Percentiles rank a stretch among this genome's conserved stretches.
Conservation (phyloP, 495 filamentous ascomycete species). For the Cudoniella acicularis region DNA sequence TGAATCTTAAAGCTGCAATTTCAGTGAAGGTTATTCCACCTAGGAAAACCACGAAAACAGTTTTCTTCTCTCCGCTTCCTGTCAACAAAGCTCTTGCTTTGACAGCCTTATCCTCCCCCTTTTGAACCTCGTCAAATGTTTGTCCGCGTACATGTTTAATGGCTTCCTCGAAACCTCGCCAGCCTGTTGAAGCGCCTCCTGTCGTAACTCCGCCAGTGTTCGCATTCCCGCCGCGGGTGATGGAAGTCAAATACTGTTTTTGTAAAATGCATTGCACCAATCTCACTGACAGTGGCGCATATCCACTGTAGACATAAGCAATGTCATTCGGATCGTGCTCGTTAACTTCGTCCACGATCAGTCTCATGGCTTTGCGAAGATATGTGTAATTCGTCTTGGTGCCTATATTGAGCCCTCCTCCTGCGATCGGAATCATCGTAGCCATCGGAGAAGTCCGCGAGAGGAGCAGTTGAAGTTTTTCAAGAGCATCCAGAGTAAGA, state of each 20-base stretch:
- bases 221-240: conserved; percentile 52
- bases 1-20: conserved; percentile 89
- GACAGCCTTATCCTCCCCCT: conserved; percentile 88
- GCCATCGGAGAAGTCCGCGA: conserved; percentile 65
- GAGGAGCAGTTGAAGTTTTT: conserved; percentile 82
- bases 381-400: conserved; percentile 87
- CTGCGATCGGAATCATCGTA: conserved; percentile 64
- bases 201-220: conserved; percentile 42
- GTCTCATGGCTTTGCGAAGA: conserved; percentile 75
- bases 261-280: conserved; percentile 94
- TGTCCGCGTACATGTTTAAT: conserved; percentile 79
- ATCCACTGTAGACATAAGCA: conserved; percentile 95
- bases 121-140: conserved; percentile 90
- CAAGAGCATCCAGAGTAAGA: conserved; percentile 81
- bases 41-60: conserved; percentile 89
- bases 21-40: conserved; percentile 94
- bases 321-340: conserved; percentile 96
- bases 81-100: conserved; percentile 82
- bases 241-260: conserved; percentile 74
- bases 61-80: conserved; percentile 70
- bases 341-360: conserved; percentile 96
- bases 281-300: conserved; percentile 88
- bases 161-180: conserved; percentile 86
- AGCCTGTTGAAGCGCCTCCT: conserved; percentile 68
- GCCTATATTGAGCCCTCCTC: conserved; percentile 48